Conservation (phyloP, 2,329 filamentous ascomycete species). For the Fusarium scirpi region DNA sequence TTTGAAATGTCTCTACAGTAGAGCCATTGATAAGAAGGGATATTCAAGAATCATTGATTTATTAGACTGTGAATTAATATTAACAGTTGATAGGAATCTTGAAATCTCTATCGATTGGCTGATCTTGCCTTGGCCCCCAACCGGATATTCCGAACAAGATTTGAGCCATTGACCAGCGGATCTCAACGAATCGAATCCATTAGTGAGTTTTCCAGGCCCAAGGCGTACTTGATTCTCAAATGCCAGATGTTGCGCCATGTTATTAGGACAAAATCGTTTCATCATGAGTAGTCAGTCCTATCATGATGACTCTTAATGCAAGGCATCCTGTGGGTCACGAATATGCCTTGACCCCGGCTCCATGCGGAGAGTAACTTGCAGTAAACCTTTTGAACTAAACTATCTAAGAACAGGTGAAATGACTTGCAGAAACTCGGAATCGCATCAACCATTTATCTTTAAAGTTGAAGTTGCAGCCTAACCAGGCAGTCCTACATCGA, state of each 20-base stretch:
- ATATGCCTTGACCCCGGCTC: slow-evolving; percentile 11
- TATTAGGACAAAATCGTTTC: not conserved
- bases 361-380: not conserved
- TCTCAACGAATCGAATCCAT: too few relatives aligned
- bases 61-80: too few relatives aligned
- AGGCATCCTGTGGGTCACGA: slow-evolving; percentile 8
- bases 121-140: not conserved
- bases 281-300: slow-evolving; percentile 14
- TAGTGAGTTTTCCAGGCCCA: not conserved
- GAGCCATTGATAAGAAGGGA: not conserved
- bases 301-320: slow-evolving; percentile 25
- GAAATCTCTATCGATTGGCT: not conserved
- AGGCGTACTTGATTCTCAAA: not conserved
- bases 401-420: not conserved
- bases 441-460: not conserved
- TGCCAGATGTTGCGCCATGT: not conserved
- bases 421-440: not conserved
- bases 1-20: not conserved
- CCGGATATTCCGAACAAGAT: not conserved
- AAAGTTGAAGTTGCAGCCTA: not conserved
- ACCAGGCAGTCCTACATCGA: slow-evolving; percentile 11
- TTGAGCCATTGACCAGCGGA: not conserved
- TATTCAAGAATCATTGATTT: too few relatives aligned
- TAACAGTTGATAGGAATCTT: not conserved
- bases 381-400: not conserved